phyloP scores from a whole-genome alignment of 2,329 filamentous ascomycete species.

The Nectriaceae sp. region DNA sequence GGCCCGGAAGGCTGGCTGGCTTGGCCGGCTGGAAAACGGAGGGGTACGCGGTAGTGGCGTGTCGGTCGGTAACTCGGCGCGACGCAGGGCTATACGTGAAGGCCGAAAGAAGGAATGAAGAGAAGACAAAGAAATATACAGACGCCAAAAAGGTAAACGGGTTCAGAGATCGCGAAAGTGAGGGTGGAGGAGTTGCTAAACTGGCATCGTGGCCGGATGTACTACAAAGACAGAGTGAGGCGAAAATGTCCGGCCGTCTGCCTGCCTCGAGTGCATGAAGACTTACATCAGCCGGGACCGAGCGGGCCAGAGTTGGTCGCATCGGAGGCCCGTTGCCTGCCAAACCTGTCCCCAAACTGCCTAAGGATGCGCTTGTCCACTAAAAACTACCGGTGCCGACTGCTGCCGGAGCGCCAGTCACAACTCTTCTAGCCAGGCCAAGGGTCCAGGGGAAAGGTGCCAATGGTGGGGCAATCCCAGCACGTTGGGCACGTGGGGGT shows the following conservation, averaged over 20 bases:
- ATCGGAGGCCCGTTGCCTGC: background rate
- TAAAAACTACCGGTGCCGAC: background rate
- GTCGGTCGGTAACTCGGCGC: constrained; percentile 31
- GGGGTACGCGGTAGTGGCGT: constrained; percentile 33
- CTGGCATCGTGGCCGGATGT: constrained; percentile 25
- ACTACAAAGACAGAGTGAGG: constrained; percentile 26
- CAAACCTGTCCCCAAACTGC: too few relatives aligned
- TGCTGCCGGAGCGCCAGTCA: background rate
- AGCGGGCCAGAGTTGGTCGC: constrained; percentile 3
- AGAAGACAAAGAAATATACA: constrained; percentile 14
- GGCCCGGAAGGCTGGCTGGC: constrained; percentile 13
- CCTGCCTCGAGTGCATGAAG: constrained; percentile 13
- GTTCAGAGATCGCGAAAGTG: background rate
- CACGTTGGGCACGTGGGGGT: constrained; percentile 23
- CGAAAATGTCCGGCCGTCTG: constrained; percentile 8
- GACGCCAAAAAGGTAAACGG: constrained; percentile 4
- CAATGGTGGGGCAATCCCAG: background rate
- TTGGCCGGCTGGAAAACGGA: constrained; percentile 6
- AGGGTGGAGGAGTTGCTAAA: constrained; percentile 10
- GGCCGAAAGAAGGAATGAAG: constrained; percentile 16
- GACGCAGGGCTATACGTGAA: constrained; percentile 1
- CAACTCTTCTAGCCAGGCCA: background rate
- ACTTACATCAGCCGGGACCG: constrained; percentile 15
- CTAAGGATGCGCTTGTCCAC: too few relatives aligned
- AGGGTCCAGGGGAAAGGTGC: background rate